Conservation (phyloP, 2,329 filamentous ascomycete species). For the Tolypocladium inflatum region DNA sequence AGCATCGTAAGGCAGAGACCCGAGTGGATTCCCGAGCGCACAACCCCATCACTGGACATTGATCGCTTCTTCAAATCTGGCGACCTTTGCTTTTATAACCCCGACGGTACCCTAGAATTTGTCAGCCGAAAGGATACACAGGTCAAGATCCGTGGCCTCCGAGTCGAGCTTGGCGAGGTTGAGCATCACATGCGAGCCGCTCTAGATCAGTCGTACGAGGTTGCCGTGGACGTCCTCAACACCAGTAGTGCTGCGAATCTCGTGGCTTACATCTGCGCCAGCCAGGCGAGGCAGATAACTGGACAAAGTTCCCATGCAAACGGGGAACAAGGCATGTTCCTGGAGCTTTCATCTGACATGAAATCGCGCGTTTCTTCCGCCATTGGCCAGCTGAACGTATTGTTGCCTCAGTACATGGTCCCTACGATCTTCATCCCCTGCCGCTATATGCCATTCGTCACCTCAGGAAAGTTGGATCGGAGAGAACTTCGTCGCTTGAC, state of each 20-base stretch:
- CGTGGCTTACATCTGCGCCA: not conserved
- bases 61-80: slow-evolving; percentile 9
- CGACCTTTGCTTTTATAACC: slow-evolving; percentile 8
- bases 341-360: not conserved
- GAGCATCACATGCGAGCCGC: slow-evolving; percentile 4
- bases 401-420: slow-evolving; percentile 5
- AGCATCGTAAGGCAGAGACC: not conserved
- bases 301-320: no score
- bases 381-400: not conserved
- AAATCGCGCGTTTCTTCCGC: not conserved
- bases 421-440: slow-evolving; percentile 5
- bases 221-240: not conserved
- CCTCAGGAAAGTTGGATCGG: slow-evolving; percentile 7
- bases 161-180: slow-evolving; percentile 9
- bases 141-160: slow-evolving; percentile 11
- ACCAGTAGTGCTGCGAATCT: not conserved
- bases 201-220: not conserved
- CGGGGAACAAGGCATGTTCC: not conserved
- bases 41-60: not conserved
- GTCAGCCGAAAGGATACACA: slow-evolving; percentile 1
- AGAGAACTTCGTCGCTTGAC: slow-evolving; percentile 1
- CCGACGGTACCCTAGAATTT: slow-evolving; percentile 8
- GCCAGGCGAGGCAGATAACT: not conserved
- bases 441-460: slow-evolving; percentile 7
- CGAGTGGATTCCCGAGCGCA: not conserved